Base-by-base conservation (phyloP, 768 basidiomycete genomes). In the Royoungia palumana region DNA sequence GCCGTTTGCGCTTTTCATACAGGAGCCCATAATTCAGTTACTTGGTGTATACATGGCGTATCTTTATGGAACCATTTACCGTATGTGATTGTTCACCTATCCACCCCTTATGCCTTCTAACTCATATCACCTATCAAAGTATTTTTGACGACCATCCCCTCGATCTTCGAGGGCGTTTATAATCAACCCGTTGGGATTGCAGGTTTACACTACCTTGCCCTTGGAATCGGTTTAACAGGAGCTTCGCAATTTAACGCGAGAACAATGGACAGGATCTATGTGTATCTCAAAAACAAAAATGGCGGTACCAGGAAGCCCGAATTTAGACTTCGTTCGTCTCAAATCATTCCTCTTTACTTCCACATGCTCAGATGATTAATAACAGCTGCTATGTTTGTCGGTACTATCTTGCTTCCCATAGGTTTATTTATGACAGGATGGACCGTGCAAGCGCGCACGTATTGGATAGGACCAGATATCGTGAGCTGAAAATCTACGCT, bases 401-500 rank as follows among this genome's bases (percentile, higher is more conserved):
- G 79, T 0, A 77, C 80, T 0, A 53, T 85, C 17, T 12, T 81
- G 4, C 70, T 89, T 10, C 88, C 91, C 0, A 63, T 80, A 12
- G 89, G 88, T 0, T 66, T 90, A 12, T 65, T 92, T 19, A 70
- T 91, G 6, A 63, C 79, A 6, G 89, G 89, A 2, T 92, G 89
- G 87, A 70, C 79, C 0, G 81, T 83, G 5, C 68, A 85, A 54
- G 56, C 70, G 0, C 61, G 70, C 12, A 62, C 82, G 0, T 80
- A 80, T 50, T 93, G 89, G 89, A 80, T 90, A 41, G 82, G 71
- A 0, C 76, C 80, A 2, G 85, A 88, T 54, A 72, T 89, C 21
- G 85, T 84, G 53, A 50, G 79, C 14, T 13, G 11, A 28, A 28
- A 28, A 28, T 6, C 9, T n/a, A n/a, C n/a, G n/a, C n/a, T n/a